Evolutionary conservation across 495 filamentous ascomycete genomes (phyloP).

Genomic region (Hypoxylon lienhwacheense): DNA sequence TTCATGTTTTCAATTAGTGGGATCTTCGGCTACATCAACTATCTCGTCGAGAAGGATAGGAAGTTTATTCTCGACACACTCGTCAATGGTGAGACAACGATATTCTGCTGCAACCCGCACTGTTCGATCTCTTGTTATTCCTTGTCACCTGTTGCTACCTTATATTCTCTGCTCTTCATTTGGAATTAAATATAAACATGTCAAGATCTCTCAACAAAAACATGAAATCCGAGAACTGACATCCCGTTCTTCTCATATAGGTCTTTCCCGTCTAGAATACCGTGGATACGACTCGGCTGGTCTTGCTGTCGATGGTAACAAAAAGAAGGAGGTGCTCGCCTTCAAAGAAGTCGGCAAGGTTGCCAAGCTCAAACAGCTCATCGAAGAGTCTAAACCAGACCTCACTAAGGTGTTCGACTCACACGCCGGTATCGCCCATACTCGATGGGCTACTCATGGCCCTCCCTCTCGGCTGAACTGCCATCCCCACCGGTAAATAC

Average conservation of each 20-base stretch:
- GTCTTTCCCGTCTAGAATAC: conserved; percentile 87
- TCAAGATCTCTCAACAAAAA: not conserved
- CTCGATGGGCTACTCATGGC: conserved; percentile 97
- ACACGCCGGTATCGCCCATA: conserved; percentile 97
- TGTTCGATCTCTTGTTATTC: not conserved
- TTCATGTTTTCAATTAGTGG: conserved; percentile 61
- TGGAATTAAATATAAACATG: not conserved
- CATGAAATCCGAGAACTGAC: conserved; percentile 20
- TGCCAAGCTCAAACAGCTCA: conserved; percentile 89
- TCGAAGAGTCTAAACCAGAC: conserved; percentile 79
- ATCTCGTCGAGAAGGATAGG: conserved; percentile 92
- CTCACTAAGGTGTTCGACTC: conserved; percentile 91
- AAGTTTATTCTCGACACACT: conserved; percentile 92
- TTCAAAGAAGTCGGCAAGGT: conserved; percentile 99
- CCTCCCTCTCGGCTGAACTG: conserved; percentile 91
- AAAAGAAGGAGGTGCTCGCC: conserved; percentile 95
- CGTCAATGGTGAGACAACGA: conserved; percentile 76
- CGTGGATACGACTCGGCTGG: conserved; percentile 97
- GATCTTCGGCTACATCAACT: conserved; percentile 97
- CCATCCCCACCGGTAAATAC: conserved; percentile 89
- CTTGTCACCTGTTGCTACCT: conserved; percentile 9
- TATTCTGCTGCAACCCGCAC: conserved; percentile 22
- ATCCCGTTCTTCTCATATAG: conserved; percentile 42
- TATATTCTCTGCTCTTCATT: too few species aligned
- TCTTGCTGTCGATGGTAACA: conserved; percentile 94